Conservation (phyloP, 2,329 filamentous ascomycete species). For the Pestalotiopsis sp. region DNA sequence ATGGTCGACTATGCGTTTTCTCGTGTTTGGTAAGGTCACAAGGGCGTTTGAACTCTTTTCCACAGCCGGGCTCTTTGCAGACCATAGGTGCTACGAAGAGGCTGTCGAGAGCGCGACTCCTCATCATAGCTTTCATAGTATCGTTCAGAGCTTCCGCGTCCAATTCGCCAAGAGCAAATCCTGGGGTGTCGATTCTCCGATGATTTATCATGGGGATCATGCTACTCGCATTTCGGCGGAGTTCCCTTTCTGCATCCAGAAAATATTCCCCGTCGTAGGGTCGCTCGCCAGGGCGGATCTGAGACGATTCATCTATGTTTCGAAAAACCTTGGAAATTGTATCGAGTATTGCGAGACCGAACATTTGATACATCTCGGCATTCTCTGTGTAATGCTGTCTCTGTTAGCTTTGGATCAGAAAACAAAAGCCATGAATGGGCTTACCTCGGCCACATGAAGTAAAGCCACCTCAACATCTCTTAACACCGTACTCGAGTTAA, state of each 20-base stretch:
- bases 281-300: neutral
- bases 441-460: neutral
- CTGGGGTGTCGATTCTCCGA: neutral
- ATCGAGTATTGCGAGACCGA: neutral
- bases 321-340: neutral
- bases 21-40: conserved; percentile 98
- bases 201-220: neutral
- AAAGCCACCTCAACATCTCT: neutral
- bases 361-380: neutral
- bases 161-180: neutral
- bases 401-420: neutral
- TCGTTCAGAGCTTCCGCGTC: neutral
- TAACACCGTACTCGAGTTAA: neutral
- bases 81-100: neutral
- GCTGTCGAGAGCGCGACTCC: neutral
- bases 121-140: neutral
- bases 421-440: neutral
- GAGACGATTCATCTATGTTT: neutral
- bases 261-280: neutral
- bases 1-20: conserved; percentile 95
- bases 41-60: conserved; percentile 93
- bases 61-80: conserved; percentile 75
- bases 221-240: neutral
- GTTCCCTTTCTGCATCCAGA: neutral
- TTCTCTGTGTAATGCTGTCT: neutral